These are phyloP conservation scores for Talaromyces borbonicus DNA, from an alignment of 495 filamentous ascomycete genomes.

Conservation along the genomic window DNA sequence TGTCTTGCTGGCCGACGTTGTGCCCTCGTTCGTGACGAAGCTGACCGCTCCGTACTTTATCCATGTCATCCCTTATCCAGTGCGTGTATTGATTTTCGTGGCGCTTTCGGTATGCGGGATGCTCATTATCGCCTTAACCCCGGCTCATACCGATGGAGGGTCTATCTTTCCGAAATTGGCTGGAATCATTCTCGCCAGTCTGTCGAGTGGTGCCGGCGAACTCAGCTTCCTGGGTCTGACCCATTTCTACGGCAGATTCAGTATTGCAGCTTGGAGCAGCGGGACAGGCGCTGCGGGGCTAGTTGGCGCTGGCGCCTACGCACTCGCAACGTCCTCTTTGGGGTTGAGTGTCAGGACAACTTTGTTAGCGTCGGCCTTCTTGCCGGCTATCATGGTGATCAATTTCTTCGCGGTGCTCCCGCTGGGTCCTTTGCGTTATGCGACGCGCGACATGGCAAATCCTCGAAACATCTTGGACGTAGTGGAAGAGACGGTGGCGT, in stretches of 20 bases:
- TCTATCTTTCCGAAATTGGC: conserved; percentile 64
- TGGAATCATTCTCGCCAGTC: conserved; percentile 75
- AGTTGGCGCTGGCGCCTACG: conserved; percentile 78
- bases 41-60: conserved; percentile 88
- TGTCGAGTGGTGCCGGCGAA: conserved; percentile 78
- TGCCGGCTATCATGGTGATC: conserved; percentile 74
- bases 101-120: conserved; percentile 67
- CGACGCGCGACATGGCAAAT: conserved; percentile 8
- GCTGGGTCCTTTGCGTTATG: conserved; percentile 39
- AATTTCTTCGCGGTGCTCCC: conserved; percentile 80
- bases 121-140: conserved; percentile 76
- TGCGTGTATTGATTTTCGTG: conserved; percentile 65
- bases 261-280: conserved; percentile 84
- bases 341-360: conserved; percentile 60
- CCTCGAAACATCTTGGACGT: conserved; percentile 14
- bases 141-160: conserved; percentile 44
- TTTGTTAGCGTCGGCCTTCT: conserved; percentile 61
- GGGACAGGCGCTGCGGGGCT: conserved; percentile 88
- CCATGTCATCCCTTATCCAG: conserved; percentile 68
- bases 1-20: conserved; percentile 85
- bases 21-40: conserved; percentile 83
- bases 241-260: conserved; percentile 87
- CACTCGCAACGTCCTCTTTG: conserved; percentile 68
- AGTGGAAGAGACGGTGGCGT: conserved; percentile 33
- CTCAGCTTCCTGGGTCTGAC: conserved; percentile 83